Evolutionary conservation across 148 eudicot genomes (phyloP).

Genomic region (Spergularia marina): DNA sequence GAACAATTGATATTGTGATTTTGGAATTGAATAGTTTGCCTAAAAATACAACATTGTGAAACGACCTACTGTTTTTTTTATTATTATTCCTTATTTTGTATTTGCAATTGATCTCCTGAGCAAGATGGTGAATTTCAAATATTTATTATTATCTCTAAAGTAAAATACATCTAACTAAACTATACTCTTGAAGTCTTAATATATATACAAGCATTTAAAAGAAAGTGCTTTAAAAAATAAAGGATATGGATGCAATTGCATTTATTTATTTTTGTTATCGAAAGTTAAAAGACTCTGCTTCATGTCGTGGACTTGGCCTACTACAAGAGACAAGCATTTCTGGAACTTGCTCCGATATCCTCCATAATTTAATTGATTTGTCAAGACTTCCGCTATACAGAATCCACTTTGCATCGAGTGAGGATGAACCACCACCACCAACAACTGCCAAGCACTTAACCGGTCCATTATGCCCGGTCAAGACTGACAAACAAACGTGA

Average conservation of each 20-base stretch:
- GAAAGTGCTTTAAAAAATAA: too few relatives aligned
- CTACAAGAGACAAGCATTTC: background rate
- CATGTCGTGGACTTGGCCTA: background rate
- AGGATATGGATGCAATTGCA: background rate
- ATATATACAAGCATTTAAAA: too few relatives aligned
- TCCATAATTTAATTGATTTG: conserved; percentile 78
- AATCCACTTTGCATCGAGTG: conserved; percentile 28
- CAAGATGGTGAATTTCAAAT: too few relatives aligned
- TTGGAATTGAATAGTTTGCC: too few relatives aligned
- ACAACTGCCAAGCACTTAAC: conserved; percentile 78
- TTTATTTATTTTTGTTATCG: background rate
- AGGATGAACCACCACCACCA: conserved; percentile 22
- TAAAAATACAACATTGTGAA: too few relatives aligned
- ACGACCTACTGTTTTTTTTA: too few relatives aligned
- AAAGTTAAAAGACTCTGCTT: conserved; percentile 11
- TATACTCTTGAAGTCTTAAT: too few relatives aligned
- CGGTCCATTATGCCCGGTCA: conserved; percentile 65
- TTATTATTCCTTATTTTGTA: too few relatives aligned
- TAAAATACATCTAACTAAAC: too few relatives aligned
- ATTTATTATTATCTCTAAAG: too few relatives aligned
- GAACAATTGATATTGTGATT: too few relatives aligned
- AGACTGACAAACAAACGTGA: conserved; percentile 45
- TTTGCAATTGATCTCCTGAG: too few relatives aligned
- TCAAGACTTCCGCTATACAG: conserved; percentile 77
- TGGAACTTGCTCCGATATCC: conserved; percentile 32